Evolutionary conservation across 73 alveolate genomes (phyloP).

Genomic region (Uronychia binucleata): DNA sequence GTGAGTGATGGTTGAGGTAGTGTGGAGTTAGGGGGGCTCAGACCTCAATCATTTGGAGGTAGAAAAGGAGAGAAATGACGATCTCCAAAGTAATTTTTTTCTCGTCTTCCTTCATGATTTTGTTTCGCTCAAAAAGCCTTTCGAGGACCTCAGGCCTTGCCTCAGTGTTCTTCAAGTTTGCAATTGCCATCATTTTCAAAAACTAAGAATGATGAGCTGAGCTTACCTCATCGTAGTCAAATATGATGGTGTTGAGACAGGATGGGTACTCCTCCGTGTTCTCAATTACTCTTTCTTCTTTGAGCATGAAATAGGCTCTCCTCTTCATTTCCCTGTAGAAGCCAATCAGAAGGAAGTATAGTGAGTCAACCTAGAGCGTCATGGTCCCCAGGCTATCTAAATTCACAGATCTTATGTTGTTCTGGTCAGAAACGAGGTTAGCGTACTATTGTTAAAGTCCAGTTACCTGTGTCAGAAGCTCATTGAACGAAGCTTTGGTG

Average conservation of each 20-base stretch:
- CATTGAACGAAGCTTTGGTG: background rate
- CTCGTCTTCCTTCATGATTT: background rate
- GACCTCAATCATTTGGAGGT: background rate
- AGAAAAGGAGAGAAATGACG: background rate
- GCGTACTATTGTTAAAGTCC: background rate
- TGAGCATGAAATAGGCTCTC: background rate
- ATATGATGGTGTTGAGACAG: background rate
- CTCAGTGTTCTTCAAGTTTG: background rate
- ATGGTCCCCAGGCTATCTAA: background rate
- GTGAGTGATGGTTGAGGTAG: too few species aligned
- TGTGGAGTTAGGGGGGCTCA: too few species aligned
- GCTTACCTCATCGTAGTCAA: background rate
- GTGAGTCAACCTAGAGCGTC: background rate
- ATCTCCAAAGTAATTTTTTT: background rate
- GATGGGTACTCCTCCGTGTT: background rate
- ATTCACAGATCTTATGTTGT: background rate
- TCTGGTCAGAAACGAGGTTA: background rate
- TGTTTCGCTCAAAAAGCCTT: background rate
- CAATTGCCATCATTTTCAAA: background rate
- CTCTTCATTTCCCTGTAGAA: background rate
- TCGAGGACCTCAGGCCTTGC: background rate
- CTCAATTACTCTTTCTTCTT: background rate
- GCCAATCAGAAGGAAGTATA: background rate
- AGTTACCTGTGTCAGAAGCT: background rate
- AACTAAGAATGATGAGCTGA: background rate